Evolutionary conservation across 108 stramenopile species (phyloP).

Genomic region (Parietichytrium sp.): DNA sequence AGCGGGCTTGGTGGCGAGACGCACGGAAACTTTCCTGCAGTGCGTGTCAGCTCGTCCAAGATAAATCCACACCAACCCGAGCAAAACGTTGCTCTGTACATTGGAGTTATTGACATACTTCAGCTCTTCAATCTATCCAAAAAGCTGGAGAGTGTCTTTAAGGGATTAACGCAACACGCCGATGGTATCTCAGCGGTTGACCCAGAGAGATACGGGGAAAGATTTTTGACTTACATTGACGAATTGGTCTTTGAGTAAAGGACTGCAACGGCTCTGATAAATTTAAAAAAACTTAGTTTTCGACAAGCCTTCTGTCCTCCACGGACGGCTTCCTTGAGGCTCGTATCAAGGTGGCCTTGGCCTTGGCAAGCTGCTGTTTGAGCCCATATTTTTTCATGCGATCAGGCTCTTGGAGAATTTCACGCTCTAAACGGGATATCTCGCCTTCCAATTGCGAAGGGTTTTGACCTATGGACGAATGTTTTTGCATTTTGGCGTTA

Average conservation of each 20-base stretch:
- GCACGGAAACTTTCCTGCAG: not conserved
- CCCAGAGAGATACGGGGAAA: slow-evolving; percentile 22
- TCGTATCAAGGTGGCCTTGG: not conserved
- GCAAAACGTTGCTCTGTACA: not conserved
- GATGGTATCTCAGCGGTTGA: slow-evolving; percentile 34
- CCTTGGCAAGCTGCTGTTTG: not conserved
- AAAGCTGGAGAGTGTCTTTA: slow-evolving; percentile 35
- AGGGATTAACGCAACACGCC: slow-evolving; percentile 28
- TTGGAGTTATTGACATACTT: slow-evolving; percentile 32
- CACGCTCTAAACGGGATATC: not conserved
- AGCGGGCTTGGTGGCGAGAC: not conserved
- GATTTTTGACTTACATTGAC: not conserved
- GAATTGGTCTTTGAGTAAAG: slow-evolving; percentile 33
- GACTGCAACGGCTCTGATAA: no score
- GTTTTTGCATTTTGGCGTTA: not conserved
- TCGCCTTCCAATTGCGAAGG: not conserved
- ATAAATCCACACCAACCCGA: not conserved
- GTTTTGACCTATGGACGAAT: not conserved
- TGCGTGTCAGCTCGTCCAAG: not conserved
- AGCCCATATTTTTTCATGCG: not conserved
- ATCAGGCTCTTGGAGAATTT: not conserved
- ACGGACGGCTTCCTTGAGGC: no score
- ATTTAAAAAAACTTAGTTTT: no score
- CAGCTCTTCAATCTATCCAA: slow-evolving; percentile 37
- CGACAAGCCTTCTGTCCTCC: no score